phyloP scores from a whole-genome alignment of 1,284 basidiomycete genomes.

The Exobasidium cylindrosporum region DNA sequence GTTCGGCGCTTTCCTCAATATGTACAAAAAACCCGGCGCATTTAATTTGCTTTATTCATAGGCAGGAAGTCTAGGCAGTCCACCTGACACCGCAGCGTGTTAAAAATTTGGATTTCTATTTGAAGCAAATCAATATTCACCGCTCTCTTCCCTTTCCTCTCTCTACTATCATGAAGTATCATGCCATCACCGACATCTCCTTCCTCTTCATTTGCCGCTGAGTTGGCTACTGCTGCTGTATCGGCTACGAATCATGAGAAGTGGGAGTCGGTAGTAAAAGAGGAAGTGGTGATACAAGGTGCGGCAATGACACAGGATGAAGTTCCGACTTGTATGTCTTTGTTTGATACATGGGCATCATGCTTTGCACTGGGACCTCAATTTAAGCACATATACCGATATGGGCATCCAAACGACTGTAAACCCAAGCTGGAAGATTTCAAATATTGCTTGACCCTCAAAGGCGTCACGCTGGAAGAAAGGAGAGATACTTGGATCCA shows the following conservation, averaged over 20 bases:
- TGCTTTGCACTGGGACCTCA: slow-evolving; percentile 71
- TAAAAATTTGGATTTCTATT: neutral
- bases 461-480: slow-evolving; percentile 72
- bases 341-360: slow-evolving; percentile 51
- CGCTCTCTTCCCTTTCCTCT: too few relatives aligned
- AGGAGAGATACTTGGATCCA: slow-evolving; percentile 78
- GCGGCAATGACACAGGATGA: slow-evolving; percentile 37
- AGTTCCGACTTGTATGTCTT: slow-evolving; percentile 39
- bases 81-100: neutral
- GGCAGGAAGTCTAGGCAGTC: too few relatives aligned
- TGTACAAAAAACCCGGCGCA: too few relatives aligned
- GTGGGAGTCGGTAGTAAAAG: slow-evolving; percentile 9
- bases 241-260: neutral
- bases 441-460: slow-evolving; percentile 88
- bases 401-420: slow-evolving; percentile 76
- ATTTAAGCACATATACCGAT: slow-evolving; percentile 79
- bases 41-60: too few relatives aligned
- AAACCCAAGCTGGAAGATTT: slow-evolving; percentile 80
- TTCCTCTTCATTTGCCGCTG: neutral
- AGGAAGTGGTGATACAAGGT: slow-evolving; percentile 44
- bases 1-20: too few relatives aligned
- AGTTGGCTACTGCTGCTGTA: neutral
- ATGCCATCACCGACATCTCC: neutral
- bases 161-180: neutral
- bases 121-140: neutral